A percentile compares a stretch with the other conserved stretches of the same genome.
Conservation (phyloP, 768 basidiomycete genomes). For the Boletus vermiculosoides region DNA sequence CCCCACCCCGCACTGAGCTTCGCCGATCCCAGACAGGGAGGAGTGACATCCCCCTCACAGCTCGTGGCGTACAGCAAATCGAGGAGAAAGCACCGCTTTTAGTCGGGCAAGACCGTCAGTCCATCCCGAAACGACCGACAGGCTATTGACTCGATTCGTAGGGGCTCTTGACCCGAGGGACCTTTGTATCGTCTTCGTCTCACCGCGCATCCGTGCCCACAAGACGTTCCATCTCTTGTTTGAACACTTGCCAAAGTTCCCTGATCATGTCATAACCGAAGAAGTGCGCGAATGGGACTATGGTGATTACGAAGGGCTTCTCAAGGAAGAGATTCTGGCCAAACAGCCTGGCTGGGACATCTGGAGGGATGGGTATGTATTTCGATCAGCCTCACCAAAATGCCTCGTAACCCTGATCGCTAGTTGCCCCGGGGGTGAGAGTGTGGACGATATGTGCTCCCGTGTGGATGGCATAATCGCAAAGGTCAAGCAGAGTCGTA, state of each 20-base stretch:
- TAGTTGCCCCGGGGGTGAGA: conserved; percentile 89
- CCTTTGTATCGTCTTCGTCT: conserved; percentile 72
- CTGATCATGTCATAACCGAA: conserved; percentile 60
- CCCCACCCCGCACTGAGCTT: background rate
- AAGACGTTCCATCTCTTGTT: conserved; percentile 85
- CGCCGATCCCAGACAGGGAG: conserved; percentile 67
- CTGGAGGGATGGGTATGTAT: conserved; percentile 75
- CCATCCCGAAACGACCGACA: background rate
- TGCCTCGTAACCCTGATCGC: conserved; percentile 7
- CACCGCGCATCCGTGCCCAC: conserved; percentile 85
- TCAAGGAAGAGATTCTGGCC: conserved; percentile 72
- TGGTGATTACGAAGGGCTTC: conserved; percentile 85
- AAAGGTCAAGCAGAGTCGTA: conserved; percentile 46
- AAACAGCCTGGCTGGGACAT: conserved; percentile 68
- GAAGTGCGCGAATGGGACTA: conserved; percentile 87
- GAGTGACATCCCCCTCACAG: conserved; percentile 85
- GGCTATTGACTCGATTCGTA: conserved; percentile 27
- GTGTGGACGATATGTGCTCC: conserved; percentile 69
- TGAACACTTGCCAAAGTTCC: conserved; percentile 42
- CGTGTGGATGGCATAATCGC: conserved; percentile 77
- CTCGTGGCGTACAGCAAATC: conserved; percentile 69
- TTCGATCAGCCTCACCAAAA: background rate
- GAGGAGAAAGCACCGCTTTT: conserved; percentile 59
- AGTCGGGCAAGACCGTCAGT: conserved; percentile 78
- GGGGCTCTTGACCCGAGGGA: conserved; percentile 78